phyloP scores from a whole-genome alignment of 192 early-diverging fungal genomes.

The Coemansia sp. region DNA sequence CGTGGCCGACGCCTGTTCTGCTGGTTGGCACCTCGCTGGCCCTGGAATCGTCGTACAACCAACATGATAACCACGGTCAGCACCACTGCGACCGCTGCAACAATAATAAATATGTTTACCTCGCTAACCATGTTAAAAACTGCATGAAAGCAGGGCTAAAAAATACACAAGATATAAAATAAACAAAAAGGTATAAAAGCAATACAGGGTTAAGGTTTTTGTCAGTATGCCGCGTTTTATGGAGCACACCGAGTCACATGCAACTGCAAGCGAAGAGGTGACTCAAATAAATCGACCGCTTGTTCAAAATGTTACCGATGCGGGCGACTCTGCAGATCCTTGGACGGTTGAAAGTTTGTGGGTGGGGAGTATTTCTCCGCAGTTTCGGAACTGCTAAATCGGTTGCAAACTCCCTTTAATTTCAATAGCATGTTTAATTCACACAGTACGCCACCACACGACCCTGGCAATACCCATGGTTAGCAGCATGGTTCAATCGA shows the following conservation, averaged over 20 bases:
- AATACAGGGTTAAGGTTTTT: background rate
- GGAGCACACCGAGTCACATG: too few relatives aligned
- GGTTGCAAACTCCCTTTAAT: too few relatives aligned
- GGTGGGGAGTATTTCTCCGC: too few relatives aligned
- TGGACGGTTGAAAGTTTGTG: too few relatives aligned
- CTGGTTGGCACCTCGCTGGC: background rate
- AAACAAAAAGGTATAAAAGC: background rate
- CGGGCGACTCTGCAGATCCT: too few relatives aligned
- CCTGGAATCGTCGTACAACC: slow-evolving; percentile 26
- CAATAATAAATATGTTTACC: slow-evolving; percentile 26
- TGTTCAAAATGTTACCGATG: too few relatives aligned
- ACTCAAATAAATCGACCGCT: too few relatives aligned
- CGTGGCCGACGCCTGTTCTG: background rate
- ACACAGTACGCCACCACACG: background rate
- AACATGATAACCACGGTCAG: slow-evolving; percentile 21
- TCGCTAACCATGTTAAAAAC: slow-evolving; percentile 21
- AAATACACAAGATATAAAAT: slow-evolving; percentile 1
- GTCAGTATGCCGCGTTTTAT: background rate
- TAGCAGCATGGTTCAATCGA: background rate
- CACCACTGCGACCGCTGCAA: slow-evolving; percentile 22
- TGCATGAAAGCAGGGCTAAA: background rate
- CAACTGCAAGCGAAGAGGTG: too few relatives aligned
- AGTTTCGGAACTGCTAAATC: too few relatives aligned
- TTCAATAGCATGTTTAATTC: background rate
- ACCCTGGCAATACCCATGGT: background rate